A percentile compares a stretch with the other conserved stretches of the same genome.
Evolutionary conservation across 805 yeast species (phyloP).

Genomic region (Ogataea paradorogensis): DNA sequence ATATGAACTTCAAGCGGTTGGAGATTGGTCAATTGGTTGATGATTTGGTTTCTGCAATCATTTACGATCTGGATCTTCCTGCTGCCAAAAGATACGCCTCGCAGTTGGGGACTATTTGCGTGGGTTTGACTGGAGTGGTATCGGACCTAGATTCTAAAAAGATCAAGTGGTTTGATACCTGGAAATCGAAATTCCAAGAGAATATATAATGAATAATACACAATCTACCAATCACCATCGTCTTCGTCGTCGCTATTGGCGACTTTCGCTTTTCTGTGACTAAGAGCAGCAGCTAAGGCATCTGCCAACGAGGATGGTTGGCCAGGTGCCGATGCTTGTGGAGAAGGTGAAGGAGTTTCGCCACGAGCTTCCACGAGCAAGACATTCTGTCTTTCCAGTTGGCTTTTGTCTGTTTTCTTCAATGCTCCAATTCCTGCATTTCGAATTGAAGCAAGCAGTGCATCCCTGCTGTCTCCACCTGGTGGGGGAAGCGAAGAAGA

Average conservation of each 20-base stretch:
- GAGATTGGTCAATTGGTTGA: constrained; percentile 49
- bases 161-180: constrained; percentile 55
- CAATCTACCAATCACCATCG: constrained; percentile 63
- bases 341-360: constrained; percentile 41
- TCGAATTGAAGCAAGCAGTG: constrained; percentile 81
- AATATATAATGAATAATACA: constrained; percentile 6
- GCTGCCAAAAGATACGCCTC: constrained; percentile 27
- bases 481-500: constrained; percentile 26
- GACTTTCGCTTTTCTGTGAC: constrained; percentile 77
- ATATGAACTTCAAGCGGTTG: constrained; percentile 41
- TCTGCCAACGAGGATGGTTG: constrained; percentile 73
- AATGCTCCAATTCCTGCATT: constrained; percentile 71
- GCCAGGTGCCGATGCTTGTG: constrained; percentile 37
- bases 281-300: constrained; percentile 84
- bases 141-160: constrained; percentile 51
- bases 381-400: constrained; percentile 75
- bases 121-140: constrained; percentile 37
- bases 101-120: constrained; percentile 22
- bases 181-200: constrained; percentile 46
- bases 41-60: constrained; percentile 54
- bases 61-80: constrained; percentile 42
- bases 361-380: constrained; percentile 71
- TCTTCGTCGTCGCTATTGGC: constrained; percentile 81
- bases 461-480: constrained; percentile 58
- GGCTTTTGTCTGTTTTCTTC: constrained; percentile 77